These are phyloP conservation scores for Acanthamoeba comandoni DNA, from an alignment of 208 protist genomes.

Conservation along the genomic window DNA sequence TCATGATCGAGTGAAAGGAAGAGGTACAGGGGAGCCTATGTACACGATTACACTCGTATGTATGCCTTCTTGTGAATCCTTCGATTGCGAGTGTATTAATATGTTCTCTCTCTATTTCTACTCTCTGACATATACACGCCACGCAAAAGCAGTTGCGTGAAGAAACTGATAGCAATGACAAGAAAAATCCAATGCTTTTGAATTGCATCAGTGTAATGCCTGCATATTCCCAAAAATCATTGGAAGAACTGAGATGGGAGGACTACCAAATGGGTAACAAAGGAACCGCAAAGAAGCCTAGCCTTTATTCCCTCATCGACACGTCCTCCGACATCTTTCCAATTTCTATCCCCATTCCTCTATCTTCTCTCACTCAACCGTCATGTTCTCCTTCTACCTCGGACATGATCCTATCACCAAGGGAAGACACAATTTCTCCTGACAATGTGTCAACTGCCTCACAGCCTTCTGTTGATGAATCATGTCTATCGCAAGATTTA, in stretches of 20 bases:
- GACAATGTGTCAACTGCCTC: too few relatives aligned
- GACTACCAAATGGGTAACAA: constrained; percentile 42
- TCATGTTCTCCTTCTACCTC: too few relatives aligned
- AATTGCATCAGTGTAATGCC: constrained; percentile 23
- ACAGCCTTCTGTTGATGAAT: too few relatives aligned
- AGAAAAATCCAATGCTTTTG: neutral
- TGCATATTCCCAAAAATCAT: constrained; percentile 39
- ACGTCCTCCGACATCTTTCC: neutral
- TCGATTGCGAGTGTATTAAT: neutral
- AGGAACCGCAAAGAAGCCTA: neutral
- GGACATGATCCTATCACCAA: too few relatives aligned
- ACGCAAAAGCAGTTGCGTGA: neutral
- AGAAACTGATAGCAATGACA: too few relatives aligned
- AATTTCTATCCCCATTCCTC: too few relatives aligned
- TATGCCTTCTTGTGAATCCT: neutral
- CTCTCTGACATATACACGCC: neutral
- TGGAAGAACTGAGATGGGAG: constrained; percentile 57
- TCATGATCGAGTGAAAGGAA: neutral
- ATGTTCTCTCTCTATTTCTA: neutral
- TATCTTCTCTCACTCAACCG: too few relatives aligned
- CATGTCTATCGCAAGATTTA: too few relatives aligned
- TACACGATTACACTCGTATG: neutral
- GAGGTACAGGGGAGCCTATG: constrained; percentile 17
- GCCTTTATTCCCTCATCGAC: constrained; percentile 42
- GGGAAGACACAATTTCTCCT: too few relatives aligned